These are phyloP conservation scores for Sedum album DNA, from an alignment of 164 flowering plant species.

Conservation along the genomic window DNA sequence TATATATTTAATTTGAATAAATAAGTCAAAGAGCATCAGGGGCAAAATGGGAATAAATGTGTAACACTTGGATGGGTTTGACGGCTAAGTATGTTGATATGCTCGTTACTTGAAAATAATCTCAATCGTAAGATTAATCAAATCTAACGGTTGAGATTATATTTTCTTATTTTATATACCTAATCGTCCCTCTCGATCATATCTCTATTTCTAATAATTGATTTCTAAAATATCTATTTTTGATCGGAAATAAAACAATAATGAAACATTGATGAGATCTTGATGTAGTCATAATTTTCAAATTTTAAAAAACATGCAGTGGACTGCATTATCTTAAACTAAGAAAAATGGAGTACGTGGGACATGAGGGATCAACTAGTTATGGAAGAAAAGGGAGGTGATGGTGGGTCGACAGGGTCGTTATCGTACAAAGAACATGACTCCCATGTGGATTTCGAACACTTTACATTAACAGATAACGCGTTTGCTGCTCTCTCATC, in stretches of 20 bases:
- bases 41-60: conserved; percentile 1
- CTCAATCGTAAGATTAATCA: no score
- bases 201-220: no score
- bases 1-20: neutral
- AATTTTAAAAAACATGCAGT: no score
- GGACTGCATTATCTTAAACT: neutral
- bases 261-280: no score
- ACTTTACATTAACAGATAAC: neutral
- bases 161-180: no score
- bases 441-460: neutral
- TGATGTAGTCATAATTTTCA: no score
- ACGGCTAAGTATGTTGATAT: conserved; percentile 1
- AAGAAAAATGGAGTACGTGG: neutral
- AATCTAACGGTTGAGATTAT: no score
- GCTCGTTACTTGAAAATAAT: no score
- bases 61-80: neutral
- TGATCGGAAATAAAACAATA: no score
- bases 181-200: no score
- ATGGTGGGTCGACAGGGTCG: neutral
- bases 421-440: neutral
- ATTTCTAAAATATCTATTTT: no score
- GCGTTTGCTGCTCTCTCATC: conserved; percentile 1
- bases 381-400: neutral
- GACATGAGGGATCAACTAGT: neutral
- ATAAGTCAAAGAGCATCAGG: neutral